These are phyloP conservation scores for Paracoccidioides lutzii DNA, from an alignment of 2,329 filamentous ascomycete genomes.

Conservation along the genomic window DNA sequence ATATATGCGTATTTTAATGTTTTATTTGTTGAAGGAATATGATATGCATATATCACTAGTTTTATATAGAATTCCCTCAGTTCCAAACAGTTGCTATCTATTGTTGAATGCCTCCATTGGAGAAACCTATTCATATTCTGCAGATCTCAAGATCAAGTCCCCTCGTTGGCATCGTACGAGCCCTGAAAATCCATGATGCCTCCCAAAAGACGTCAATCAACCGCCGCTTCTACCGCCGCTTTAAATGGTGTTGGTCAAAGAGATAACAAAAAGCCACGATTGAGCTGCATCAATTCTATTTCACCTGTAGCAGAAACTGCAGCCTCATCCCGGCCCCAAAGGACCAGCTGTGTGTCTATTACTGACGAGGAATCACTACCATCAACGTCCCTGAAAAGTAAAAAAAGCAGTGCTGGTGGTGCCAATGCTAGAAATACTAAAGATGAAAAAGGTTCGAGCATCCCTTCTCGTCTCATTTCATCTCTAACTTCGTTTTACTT, in stretches of 20 bases:
- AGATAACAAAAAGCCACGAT: neutral
- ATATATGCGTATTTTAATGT: no score
- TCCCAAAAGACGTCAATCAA: neutral
- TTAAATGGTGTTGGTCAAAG: neutral
- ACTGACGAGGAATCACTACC: neutral
- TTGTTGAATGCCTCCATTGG: no score
- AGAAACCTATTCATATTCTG: neutral
- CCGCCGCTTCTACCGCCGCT: neutral
- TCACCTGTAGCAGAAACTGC: neutral
- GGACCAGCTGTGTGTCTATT: neutral
- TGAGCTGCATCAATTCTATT: neutral
- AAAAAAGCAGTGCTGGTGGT: neutral
- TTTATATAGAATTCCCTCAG: no score
- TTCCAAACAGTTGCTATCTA: no score
- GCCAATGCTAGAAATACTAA: neutral
- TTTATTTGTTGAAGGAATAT: no score
- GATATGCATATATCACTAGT: no score
- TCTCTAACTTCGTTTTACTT: neutral
- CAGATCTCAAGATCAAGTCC: neutral
- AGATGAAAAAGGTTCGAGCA: neutral
- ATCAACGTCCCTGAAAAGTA: neutral
- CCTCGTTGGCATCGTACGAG: no score
- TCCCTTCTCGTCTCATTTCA: neutral
- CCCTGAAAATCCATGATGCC: neutral
- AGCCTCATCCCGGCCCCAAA: neutral